Evolutionary conservation across 1,284 basidiomycete genomes (phyloP), one percentile per base, ranked within the genome.

Genomic region (Vanrija humicola): DNA sequence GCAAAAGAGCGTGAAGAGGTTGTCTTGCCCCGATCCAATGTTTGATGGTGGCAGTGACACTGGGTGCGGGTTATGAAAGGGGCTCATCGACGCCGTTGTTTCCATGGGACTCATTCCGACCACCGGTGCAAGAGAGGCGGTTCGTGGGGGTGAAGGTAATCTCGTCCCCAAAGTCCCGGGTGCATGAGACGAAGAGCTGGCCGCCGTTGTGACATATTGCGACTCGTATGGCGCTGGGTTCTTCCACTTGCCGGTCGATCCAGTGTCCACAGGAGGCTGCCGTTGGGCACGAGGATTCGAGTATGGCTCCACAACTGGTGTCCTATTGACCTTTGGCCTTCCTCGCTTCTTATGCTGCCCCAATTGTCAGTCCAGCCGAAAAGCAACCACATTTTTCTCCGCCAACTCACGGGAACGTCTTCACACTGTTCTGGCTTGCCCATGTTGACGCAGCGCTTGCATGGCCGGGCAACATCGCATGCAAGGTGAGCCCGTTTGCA

Each of bases 401-500:
- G 16, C 15, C 5, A 39, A 34, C 74, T 65, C 49, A 77, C 75
- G 3, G 73, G 70, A 5, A 74, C 68, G 59, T 77, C 75, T 50
- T 70, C 68, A 47, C 75, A 77, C 38, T 64, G 59, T 45, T 72
- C 69, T 49, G 68, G 65, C 56, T 73, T 72, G 48, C 67, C 65
- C 64, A 74, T 65, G 34, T 66, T 71, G 5, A 69, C 64, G 55
- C 75, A 77, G n/a, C 73, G 59, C 58, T 70, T 71, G 52, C 75
- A 77, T 1, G 75, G 75, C 25, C 75, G 54, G 1, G 61, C 62
- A 0, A 69, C 64, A 49, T 75, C 73, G 49, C 73, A 75, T 3
- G 71, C 73, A 40, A 75, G 49, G 56, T 75, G 73, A 5, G 73
- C 69, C 43, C 62, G 63, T 50, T 74, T 74, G 53, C 73, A 75